These are phyloP conservation scores for Glycine soja DNA, from an alignment of 306 rosid genomes.

Conservation along the genomic window DNA sequence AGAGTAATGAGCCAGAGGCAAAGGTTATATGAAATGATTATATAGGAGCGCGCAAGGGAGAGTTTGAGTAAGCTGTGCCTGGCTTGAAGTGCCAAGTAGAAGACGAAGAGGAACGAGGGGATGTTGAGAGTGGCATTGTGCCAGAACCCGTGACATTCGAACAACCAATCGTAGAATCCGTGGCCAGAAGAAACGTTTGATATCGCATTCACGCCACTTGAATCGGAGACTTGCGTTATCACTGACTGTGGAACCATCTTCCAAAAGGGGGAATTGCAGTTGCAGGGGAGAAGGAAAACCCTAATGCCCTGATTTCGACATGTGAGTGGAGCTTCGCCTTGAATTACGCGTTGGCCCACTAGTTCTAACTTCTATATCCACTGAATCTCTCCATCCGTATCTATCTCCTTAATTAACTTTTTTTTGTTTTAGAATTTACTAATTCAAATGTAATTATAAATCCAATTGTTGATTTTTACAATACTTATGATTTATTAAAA, in stretches of 20 bases:
- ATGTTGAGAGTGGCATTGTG: neutral
- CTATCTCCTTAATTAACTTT: too few relatives aligned
- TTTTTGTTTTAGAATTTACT: too few relatives aligned
- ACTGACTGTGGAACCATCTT: slow-evolving; percentile 44
- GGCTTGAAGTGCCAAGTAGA: slow-evolving; percentile 48
- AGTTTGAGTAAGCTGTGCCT: slow-evolving; percentile 31
- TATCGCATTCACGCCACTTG: slow-evolving; percentile 5
- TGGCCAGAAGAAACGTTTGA: neutral
- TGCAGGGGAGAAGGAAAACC: neutral
- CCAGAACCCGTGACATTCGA: slow-evolving; percentile 28
- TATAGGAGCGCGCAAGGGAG: slow-evolving; percentile 43
- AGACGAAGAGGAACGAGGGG: slow-evolving; percentile 28
- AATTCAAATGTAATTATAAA: too few relatives aligned
- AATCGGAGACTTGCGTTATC: slow-evolving; percentile 49
- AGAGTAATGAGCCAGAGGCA: slow-evolving; percentile 44
- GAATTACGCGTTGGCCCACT: neutral
- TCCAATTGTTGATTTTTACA: too few relatives aligned
- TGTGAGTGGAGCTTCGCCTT: neutral
- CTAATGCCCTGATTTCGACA: neutral
- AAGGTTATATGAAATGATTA: slow-evolving; percentile 43
- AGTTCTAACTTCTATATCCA: neutral
- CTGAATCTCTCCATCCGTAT: too few relatives aligned
- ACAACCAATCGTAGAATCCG: neutral
- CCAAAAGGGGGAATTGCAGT: neutral
- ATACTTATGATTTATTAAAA: too few relatives aligned